Percentiles rank a stretch among this genome's conserved stretches.
Evolutionary conservation across 805 yeast species (phyloP).

Genomic region (Naumovozyma baii): DNA sequence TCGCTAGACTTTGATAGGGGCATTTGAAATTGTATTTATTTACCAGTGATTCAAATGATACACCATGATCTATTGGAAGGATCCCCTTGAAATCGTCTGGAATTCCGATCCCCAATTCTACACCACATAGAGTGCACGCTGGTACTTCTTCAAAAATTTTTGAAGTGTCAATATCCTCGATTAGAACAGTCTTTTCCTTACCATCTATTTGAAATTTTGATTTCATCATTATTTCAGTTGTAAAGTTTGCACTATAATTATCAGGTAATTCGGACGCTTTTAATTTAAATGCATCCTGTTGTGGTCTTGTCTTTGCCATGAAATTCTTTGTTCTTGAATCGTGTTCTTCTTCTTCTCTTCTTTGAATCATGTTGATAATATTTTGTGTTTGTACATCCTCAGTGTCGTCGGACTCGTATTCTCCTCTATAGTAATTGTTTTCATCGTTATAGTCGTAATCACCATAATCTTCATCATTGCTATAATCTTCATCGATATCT

Average conservation of each 20-base stretch:
- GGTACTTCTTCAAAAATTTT: constrained; percentile 31
- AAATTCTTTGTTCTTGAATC: constrained; percentile 18
- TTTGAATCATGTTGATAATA: constrained; percentile 27
- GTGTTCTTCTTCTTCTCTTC: constrained; percentile 25
- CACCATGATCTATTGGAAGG: constrained; percentile 12
- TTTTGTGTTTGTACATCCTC: constrained; percentile 21
- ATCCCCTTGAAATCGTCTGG: constrained; percentile 40
- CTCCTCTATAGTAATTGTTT: constrained; percentile 1
- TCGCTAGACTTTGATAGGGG: constrained; percentile 52
- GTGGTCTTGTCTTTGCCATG: constrained; percentile 21
- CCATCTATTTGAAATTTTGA: constrained; percentile 15
- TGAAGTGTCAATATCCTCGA: constrained; percentile 19
- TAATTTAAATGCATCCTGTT: constrained; percentile 16
- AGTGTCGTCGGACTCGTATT: constrained; percentile 6
- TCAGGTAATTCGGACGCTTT: constrained; percentile 21
- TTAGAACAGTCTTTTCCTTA: constrained; percentile 9
- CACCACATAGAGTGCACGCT: constrained; percentile 63
- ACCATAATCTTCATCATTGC: constrained; percentile 5
- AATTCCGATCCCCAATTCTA: constrained; percentile 62
- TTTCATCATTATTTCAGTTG: constrained; percentile 16
- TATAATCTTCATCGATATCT: not conserved
- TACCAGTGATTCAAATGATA: constrained; percentile 26
- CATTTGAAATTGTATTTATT: constrained; percentile 37
- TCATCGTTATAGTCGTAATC: constrained; percentile 3
- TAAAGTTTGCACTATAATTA: constrained; percentile 26